Percentiles rank a stretch among this genome's conserved stretches.
Conservation (phyloP, 345 rosid genomes). For the Microthlaspi erraticum region DNA sequence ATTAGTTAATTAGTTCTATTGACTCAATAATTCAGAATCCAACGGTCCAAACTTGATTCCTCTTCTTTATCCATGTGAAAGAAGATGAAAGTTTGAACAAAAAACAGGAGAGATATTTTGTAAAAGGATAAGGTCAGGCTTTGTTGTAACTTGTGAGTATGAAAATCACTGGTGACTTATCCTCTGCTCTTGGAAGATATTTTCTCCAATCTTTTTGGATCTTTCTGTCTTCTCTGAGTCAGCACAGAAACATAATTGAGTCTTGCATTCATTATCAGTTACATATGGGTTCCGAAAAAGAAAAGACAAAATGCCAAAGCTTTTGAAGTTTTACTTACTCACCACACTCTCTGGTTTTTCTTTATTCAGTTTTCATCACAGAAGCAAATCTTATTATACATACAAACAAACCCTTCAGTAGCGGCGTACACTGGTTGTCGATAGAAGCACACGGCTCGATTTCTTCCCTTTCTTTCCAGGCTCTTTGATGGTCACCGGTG, state of each 20-base stretch:
- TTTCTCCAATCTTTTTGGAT: conserved; percentile 30
- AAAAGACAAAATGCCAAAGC: conserved; percentile 18
- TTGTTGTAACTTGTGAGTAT: conserved; percentile 29
- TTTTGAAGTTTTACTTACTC: conserved; percentile 4
- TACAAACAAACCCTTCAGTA: conserved; percentile 51
- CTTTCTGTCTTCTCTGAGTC: conserved; percentile 34
- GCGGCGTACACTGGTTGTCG: conserved; percentile 84
- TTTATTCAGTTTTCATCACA: conserved; percentile 3
- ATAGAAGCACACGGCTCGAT: conserved; percentile 69
- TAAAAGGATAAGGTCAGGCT: conserved; percentile 25
- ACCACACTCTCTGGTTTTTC: conserved; percentile 11
- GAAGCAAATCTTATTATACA: conserved; percentile 13
- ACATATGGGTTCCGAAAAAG: conserved; percentile 7
- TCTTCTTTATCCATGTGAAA: neutral
- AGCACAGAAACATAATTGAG: conserved; percentile 10
- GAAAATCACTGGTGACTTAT: conserved; percentile 28
- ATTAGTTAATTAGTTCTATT: neutral
- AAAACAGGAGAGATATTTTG: conserved; percentile 18
- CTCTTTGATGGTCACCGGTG: conserved; percentile 58
- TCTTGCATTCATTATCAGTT: conserved; percentile 22
- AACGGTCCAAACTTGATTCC: conserved; percentile 28
- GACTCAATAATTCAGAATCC: conserved; percentile 33
- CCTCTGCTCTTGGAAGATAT: conserved; percentile 16
- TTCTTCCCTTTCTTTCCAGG: conserved; percentile 82
- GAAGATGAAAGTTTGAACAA: conserved; percentile 22